Conservation (phyloP, 305 asterid genomes). For the Solanum hybrid region DNA sequence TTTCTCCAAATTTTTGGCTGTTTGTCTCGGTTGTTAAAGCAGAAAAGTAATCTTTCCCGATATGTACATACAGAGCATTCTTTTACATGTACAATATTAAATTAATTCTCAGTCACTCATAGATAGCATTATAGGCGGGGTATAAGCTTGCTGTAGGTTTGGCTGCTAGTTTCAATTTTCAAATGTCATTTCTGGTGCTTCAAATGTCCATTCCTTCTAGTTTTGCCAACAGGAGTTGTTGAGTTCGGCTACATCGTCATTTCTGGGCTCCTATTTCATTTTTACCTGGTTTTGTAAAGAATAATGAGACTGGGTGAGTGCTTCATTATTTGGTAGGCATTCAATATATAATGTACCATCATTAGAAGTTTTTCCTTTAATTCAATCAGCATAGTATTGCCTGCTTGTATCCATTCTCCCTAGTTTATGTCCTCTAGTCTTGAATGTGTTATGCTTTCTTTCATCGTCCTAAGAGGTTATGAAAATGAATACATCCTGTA, state of each 20-base stretch:
- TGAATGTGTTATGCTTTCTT: not conserved
- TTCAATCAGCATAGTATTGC: not conserved
- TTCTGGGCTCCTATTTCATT: not conserved
- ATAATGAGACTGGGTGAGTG: not conserved
- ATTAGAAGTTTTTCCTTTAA: not conserved
- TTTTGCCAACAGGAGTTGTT: not conserved
- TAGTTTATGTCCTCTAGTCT: not conserved
- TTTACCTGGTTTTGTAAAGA: not conserved
- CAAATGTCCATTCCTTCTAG: not conserved
- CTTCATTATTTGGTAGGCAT: not conserved
- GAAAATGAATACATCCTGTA: not conserved
- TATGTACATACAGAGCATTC: slow-evolving; percentile 38
- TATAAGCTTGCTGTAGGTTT: slow-evolving; percentile 2
- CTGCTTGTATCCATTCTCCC: not conserved
- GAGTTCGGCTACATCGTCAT: not conserved
- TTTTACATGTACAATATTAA: slow-evolving; percentile 25
- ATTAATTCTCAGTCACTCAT: slow-evolving; percentile 5
- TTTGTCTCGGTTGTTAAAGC: slow-evolving; percentile 15
- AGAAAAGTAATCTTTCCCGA: slow-evolving; percentile 11
- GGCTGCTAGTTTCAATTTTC: not conserved
- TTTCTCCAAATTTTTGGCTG: slow-evolving; percentile 8
- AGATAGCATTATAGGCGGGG: slow-evolving; percentile 1
- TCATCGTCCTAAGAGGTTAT: not conserved
- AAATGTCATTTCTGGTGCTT: not conserved
- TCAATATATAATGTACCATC: not conserved